These are phyloP conservation scores for Arbutus unedo DNA, from an alignment of 148 eudicot genomes.

Conservation along the genomic window DNA sequence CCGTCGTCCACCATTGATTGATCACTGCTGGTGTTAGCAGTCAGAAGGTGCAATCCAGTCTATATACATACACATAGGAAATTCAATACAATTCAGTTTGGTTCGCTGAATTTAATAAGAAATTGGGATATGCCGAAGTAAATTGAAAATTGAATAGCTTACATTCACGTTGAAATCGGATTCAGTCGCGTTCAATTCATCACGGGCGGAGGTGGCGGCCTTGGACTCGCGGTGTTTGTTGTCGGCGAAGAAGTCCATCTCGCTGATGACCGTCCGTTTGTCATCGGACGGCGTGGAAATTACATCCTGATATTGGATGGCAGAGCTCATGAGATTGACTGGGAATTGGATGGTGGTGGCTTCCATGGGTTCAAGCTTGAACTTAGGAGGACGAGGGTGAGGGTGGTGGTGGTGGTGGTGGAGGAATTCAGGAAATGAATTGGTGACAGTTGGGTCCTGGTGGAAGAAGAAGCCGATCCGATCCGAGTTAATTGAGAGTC, in stretches of 20 bases:
- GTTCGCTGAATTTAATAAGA: not conserved
- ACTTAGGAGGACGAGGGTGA: constrained; percentile 16
- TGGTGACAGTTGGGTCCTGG: constrained; percentile 17
- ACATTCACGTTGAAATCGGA: constrained; percentile 34
- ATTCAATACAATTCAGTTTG: not conserved
- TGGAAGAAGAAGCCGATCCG: constrained; percentile 25
- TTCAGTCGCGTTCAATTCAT: not conserved
- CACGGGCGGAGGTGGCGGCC: not conserved
- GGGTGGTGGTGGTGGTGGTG: constrained; percentile 15
- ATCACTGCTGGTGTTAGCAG: constrained; percentile 50
- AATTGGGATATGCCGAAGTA: not conserved
- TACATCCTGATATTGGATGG: not conserved
- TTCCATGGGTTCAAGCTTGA: constrained; percentile 23
- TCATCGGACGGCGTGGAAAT: constrained; percentile 19
- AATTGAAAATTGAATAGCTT: constrained; percentile 5
- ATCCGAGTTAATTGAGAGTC: constrained; percentile 64
- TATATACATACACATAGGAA: constrained; percentile 3
- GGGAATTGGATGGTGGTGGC: constrained; percentile 40
- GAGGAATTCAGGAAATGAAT: constrained; percentile 13
- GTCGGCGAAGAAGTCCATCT: constrained; percentile 58
- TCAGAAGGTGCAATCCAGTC: constrained; percentile 54
- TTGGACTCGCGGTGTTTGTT: constrained; percentile 18
- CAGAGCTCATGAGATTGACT: constrained; percentile 30
- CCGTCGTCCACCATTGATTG: constrained; percentile 56
- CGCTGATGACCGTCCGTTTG: constrained; percentile 30